Percentiles rank a stretch among this genome's conserved stretches.
Conservation (phyloP, 192 early-diverging fungal genomes). For the Coemansia sp. region DNA sequence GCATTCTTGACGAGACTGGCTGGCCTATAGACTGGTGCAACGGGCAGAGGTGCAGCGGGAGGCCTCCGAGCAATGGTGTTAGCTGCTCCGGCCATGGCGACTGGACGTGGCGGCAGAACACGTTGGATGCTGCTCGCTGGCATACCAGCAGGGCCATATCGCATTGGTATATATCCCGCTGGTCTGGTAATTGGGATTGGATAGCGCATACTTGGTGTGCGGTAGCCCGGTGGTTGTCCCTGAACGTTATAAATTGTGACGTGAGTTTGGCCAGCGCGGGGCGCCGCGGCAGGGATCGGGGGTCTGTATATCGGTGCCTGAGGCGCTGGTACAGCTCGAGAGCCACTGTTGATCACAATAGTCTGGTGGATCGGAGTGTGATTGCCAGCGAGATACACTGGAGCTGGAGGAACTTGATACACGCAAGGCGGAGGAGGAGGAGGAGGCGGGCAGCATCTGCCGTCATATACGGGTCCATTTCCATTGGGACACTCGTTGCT, state of each 20-base stretch:
- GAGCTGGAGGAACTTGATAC: slow-evolving; percentile 12
- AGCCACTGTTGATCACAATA: neutral
- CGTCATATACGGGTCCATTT: slow-evolving; percentile 15
- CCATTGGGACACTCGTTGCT: slow-evolving; percentile 10
- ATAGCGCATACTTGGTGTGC: neutral
- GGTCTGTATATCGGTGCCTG: neutral
- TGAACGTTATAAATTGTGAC: slow-evolving; percentile 35
- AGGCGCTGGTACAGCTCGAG: slow-evolving; percentile 9
- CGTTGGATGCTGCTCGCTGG: neutral
- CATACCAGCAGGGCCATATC: neutral
- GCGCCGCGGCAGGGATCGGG: neutral
- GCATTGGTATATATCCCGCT: neutral
- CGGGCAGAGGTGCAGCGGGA: neutral
- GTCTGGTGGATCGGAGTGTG: neutral
- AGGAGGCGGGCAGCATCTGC: slow-evolving; percentile 11
- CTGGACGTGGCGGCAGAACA: neutral
- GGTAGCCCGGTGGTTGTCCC: neutral
- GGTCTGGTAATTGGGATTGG: neutral
- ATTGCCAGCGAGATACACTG: neutral
- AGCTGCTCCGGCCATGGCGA: neutral
- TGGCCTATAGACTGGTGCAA: neutral
- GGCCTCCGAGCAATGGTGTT: neutral
- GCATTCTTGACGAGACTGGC: neutral
- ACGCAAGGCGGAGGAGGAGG: slow-evolving; percentile 20
- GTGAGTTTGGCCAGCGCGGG: neutral